phyloP scores from a whole-genome alignment of 306 rosid species.

The Ormosia emarginata region DNA sequence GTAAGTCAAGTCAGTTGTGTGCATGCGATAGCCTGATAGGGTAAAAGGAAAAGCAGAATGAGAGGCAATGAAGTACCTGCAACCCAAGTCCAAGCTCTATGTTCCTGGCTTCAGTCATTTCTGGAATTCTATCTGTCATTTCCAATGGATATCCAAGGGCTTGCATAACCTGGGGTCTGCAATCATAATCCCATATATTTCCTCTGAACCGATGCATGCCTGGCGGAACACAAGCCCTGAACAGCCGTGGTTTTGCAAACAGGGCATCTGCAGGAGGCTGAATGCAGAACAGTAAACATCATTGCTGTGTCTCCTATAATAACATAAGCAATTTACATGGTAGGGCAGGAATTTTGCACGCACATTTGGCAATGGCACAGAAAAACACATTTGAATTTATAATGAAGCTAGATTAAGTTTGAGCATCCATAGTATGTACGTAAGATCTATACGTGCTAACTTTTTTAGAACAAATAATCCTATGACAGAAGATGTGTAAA shows the following conservation, averaged over 20 bases:
- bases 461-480: background rate
- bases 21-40: background rate
- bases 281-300: slow-evolving; percentile 29
- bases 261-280: slow-evolving; percentile 97
- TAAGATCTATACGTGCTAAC: background rate
- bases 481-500: background rate
- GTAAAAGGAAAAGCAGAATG: slow-evolving; percentile 5
- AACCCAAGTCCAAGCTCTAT: slow-evolving; percentile 89
- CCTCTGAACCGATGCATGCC: slow-evolving; percentile 95
- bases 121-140: slow-evolving; percentile 60
- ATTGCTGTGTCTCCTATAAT: slow-evolving; percentile 16
- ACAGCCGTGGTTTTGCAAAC: slow-evolving; percentile 85
- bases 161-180: slow-evolving; percentile 66
- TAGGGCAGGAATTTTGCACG: background rate
- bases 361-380: background rate
- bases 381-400: background rate
- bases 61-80: slow-evolving; percentile 51
- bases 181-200: slow-evolving; percentile 86
- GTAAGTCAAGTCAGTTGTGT: background rate
- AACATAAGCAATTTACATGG: background rate
- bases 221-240: slow-evolving; percentile 92
- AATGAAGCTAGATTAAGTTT: background rate
- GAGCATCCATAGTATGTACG: background rate
- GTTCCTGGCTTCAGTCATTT: slow-evolving; percentile 71
- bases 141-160: slow-evolving; percentile 65